Evolutionary conservation across 106 monocot species (phyloP), one percentile per base, ranked within the genome.

Genomic region (Narthecium ossifragum): DNA sequence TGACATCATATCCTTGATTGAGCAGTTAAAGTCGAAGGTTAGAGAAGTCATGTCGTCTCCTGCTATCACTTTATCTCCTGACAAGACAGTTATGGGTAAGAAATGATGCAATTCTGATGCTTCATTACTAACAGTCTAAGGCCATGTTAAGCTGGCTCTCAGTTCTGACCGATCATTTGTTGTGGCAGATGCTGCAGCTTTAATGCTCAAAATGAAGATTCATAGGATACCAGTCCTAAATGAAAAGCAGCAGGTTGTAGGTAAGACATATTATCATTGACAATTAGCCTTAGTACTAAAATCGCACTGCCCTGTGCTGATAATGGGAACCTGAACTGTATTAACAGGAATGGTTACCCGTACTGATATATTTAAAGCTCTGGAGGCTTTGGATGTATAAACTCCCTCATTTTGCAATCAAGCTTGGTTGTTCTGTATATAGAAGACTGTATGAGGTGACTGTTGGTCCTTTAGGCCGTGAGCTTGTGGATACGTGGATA

Each of bases 21-120:
- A 65, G 73, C 68, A 93, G 93, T 41, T 82, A 59, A 82, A 85
- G 6, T 77, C 85, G 11, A 93, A 70, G 56, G 85, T 88, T 37
- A 66, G 71, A 22, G 85, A 93, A 63, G 61, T 93, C 57, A 88
- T 93, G 85, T 82, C 93, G 27, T 88, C 82, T 64, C 93, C 93
- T 53, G 76, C 88, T 3, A 66, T 80, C 51, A 85, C 88, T 4
- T 46, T 94, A 23, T 65, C 89, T 20, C 77, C 73, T 1, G 68
- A 88, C 4, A 85, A 85, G 45, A 89, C 88, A 2, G 85, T 89
- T 14, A 57, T 88, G 57, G 93, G 93, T 93, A 82, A 74, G n/a
- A 6, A 18, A 14, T n/a, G n/a, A n/a, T n/a, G n/a, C n/a, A n/a
- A n/a, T n/a, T n/a, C n/a, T n/a, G n/a, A n/a, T n/a, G n/a, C n/a